Evolutionary conservation across 176 grass and related monocot genomes (phyloP).

Genomic region (Chrysopogon serrulatus): DNA sequence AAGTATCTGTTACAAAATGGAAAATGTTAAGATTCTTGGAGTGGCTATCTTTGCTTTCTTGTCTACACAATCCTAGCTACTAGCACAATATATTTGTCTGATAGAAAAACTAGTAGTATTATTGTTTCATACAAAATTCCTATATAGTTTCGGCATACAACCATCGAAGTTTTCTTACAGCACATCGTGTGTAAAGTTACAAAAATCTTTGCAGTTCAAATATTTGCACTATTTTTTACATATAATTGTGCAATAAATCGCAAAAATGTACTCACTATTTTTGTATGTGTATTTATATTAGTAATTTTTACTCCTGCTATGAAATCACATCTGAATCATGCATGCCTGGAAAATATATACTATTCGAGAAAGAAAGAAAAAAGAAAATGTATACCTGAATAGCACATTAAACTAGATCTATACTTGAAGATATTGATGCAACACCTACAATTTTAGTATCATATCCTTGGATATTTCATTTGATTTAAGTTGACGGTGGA

Average conservation of each 20-base stretch:
- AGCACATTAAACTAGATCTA: background rate
- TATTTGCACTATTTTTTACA: background rate
- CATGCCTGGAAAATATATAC: background rate
- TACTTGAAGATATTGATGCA: background rate
- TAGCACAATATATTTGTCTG: background rate
- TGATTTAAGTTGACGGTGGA: background rate
- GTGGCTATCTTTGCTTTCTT: background rate
- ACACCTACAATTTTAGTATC: background rate
- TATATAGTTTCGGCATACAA: background rate
- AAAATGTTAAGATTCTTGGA: background rate
- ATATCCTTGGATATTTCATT: background rate
- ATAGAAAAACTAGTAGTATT: background rate
- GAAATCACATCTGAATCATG: background rate
- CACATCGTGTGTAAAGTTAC: background rate
- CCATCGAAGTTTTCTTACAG: background rate
- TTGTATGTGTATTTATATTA: background rate
- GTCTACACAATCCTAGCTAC: background rate
- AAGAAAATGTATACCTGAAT: background rate
- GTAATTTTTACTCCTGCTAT: background rate
- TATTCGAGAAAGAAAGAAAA: too few relatives aligned
- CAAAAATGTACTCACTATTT: background rate
- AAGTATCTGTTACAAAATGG: background rate
- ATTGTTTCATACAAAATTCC: background rate
- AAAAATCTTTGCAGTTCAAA: background rate
- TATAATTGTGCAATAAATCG: background rate